A percentile compares a stretch with the other conserved stretches of the same genome.
Conservation (phyloP, 768 basidiomycete genomes). For the Rhodotorula sphaerocarpa region DNA sequence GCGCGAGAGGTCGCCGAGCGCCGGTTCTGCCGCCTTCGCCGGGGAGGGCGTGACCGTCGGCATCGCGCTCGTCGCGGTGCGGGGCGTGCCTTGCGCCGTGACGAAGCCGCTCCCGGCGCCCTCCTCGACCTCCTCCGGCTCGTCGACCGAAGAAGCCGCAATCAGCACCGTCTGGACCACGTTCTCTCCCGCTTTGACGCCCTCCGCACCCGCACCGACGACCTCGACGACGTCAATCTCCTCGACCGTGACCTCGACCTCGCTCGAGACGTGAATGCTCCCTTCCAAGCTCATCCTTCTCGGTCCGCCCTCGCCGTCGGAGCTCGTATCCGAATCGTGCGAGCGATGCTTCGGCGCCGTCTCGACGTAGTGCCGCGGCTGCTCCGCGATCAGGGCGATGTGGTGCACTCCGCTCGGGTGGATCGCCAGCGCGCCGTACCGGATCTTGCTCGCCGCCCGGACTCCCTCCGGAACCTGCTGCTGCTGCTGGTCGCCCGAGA, state of each 20-base stretch:
- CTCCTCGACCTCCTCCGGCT: not conserved
- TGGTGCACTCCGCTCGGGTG: conserved; percentile 1
- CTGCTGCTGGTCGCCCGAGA: not conserved
- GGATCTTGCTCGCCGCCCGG: not conserved
- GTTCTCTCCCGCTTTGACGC: not conserved
- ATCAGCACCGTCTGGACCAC: not conserved
- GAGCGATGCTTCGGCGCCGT: no score
- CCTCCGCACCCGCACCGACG: not conserved
- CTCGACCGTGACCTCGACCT: conserved; percentile 14
- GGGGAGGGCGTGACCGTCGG: not conserved
- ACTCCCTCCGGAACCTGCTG: not conserved
- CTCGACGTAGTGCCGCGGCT: not conserved
- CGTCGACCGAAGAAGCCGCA: not conserved
- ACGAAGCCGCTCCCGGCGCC: no score
- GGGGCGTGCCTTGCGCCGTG: not conserved
- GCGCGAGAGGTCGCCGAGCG: not conserved
- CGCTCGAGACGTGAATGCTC: conserved; percentile 20
- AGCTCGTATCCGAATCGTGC: no score
- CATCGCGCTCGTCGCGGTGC: not conserved
- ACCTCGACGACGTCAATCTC: not conserved
- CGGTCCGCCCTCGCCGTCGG: no score
- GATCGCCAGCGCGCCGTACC: not conserved
- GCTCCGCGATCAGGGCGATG: not conserved
- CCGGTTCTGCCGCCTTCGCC: not conserved
- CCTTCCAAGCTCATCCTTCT: conserved; percentile 27